Conservation (phyloP, 1,284 basidiomycete genomes). For the Rhodotorula sp. region DNA sequence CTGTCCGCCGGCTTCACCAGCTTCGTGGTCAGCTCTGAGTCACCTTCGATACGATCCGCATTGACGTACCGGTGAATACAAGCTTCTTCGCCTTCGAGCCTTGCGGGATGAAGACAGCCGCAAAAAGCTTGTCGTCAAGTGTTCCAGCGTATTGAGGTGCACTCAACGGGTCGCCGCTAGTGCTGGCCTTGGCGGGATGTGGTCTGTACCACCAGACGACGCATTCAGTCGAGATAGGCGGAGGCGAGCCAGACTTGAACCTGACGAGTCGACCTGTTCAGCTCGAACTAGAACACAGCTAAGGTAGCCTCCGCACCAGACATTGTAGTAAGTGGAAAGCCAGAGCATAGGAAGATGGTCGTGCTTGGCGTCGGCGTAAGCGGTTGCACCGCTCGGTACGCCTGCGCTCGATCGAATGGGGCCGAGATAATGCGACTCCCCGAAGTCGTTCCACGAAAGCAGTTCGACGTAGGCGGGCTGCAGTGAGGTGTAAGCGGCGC, state of each 20-base stretch:
- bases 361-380: neutral
- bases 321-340: conserved; percentile 2
- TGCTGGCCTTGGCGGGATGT: neutral
- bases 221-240: neutral
- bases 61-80: neutral
- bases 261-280: neutral
- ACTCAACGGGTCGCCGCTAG: neutral
- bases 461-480: conserved; percentile 17
- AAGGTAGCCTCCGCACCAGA: neutral
- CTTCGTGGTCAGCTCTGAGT: neutral
- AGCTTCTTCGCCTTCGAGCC: conserved; percentile 2
- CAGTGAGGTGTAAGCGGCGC: neutral
- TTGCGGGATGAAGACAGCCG: neutral
- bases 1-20: conserved; percentile 1
- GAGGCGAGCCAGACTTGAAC: conserved; percentile 7
- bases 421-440: conserved; percentile 11
- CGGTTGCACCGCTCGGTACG: neutral
- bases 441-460: conserved; percentile 8
- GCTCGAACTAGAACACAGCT: too few relatives aligned
- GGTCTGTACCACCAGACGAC: conserved; percentile 8
- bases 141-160: neutral
- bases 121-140: conserved; percentile 5
- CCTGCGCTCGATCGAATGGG: neutral
- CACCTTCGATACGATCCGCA: too few relatives aligned
- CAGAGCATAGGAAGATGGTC: conserved; percentile 18